Evolutionary conservation across 1,284 basidiomycete species (phyloP), one percentile per base, ranked within the genome.

Genomic region (Moesziomyces antarcticus): DNA sequence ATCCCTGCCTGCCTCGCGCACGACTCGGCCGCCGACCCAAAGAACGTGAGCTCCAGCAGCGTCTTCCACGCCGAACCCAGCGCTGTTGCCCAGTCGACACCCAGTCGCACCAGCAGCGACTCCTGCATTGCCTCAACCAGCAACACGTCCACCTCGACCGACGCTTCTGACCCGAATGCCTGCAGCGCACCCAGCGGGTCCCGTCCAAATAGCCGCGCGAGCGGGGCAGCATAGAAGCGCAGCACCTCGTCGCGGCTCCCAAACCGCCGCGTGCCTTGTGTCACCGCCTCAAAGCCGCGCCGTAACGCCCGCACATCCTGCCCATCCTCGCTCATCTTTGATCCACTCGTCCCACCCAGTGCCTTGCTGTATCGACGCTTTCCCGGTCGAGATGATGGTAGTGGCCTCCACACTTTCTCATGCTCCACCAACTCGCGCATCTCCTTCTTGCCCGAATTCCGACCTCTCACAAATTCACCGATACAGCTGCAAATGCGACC

Each of bases 71-170:
- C 10, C 5, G 27, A 5, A 20, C 27, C 48, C 21, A 65, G 47
- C 3, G 50, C 45, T 7, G 20, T 4, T 3, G 40, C 14, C 53
- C 56, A 69, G 40, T 73, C 71, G 13, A 62, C 48, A 0, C 49
- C 50, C 27, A 69, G 45, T 0, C 65, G 54, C 1, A 27, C 3
- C 0, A 73, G 55, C 0, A 73, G 54, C 3, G 71, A 59, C n/a
- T 42, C 49, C 35, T 73, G 71, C 0, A 50, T 27, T 0, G 55
- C 35, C 41, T 68, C 65, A 20, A 65, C 50, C 2, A 65, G 56
- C 13, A 63, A 40, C 0, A 56, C 40, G 24, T 65, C 60, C 0
- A 59, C 43, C 1, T 22, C 16, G 3, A 11, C 44, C 10, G 1
- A 16, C 21, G 5, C 30, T 11, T 33, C 30, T 33, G 30, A 3